Conservation (phyloP, 139 green algal genomes). For the Picochlorum sp. region DNA sequence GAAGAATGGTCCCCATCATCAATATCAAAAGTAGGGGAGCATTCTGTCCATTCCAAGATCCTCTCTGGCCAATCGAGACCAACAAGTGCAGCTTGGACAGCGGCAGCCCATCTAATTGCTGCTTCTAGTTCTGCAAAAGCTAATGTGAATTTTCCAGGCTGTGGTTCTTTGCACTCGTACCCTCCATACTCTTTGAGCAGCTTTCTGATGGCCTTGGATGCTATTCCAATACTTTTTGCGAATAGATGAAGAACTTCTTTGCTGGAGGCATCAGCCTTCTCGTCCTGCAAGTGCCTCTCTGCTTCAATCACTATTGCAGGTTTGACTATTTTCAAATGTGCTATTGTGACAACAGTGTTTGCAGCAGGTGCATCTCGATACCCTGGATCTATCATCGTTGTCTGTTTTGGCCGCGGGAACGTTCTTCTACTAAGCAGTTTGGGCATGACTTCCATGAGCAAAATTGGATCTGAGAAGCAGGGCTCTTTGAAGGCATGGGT, state of each 20-base stretch:
- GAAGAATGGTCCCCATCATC: constrained; percentile 5
- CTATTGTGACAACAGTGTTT: constrained; percentile 51
- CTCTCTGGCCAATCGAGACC: constrained; percentile 47
- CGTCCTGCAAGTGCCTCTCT: constrained; percentile 19
- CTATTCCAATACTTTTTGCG: constrained; percentile 47
- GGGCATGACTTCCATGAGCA: constrained; percentile 66
- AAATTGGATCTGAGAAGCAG: constrained; percentile 29
- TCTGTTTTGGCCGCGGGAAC: constrained; percentile 48
- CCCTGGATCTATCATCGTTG: constrained; percentile 55
- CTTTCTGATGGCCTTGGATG: constrained; percentile 33
- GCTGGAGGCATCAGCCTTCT: constrained; percentile 21
- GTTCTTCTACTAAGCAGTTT: constrained; percentile 47
- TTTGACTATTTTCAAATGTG: constrained; percentile 40
- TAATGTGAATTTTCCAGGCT: constrained; percentile 66
- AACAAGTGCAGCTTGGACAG: constrained; percentile 61
- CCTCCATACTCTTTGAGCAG: constrained; percentile 55
- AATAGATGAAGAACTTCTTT: constrained; percentile 45
- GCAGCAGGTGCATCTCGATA: constrained; percentile 59
- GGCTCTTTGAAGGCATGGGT: constrained; percentile 41
- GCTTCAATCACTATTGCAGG: constrained; percentile 40
- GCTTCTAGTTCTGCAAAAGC: constrained; percentile 51
- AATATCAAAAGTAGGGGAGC: constrained; percentile 17
- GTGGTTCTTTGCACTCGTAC: constrained; percentile 84
- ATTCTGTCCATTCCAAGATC: constrained; percentile 53
- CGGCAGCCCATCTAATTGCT: constrained; percentile 38